Percentiles rank a stretch among this genome's conserved stretches.
Conservation (phyloP, 2,329 filamentous ascomycete genomes). For the Penicillium sp. region DNA sequence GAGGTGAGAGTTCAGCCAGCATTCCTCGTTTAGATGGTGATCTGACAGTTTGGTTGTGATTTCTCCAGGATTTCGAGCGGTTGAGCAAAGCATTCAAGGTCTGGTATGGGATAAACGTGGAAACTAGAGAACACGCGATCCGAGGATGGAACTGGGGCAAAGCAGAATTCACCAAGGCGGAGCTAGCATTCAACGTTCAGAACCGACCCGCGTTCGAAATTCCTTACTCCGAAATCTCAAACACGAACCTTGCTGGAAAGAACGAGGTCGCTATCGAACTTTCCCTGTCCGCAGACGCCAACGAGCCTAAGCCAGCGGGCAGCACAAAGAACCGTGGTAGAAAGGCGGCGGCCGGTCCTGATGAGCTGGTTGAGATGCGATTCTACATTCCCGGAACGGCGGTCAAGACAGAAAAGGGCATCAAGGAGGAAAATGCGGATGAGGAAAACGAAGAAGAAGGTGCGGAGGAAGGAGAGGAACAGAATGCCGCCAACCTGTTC, state of each 20-base stretch:
- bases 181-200: constrained; percentile 94
- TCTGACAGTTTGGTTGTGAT: constrained; percentile 1
- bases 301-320: constrained; percentile 73
- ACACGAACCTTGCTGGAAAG: constrained; percentile 95
- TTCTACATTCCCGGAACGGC: constrained; percentile 97
- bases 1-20: constrained; percentile 58
- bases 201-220: constrained; percentile 97
- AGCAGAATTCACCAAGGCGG: constrained; percentile 92
- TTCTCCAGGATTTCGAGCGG: constrained; percentile 81
- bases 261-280: constrained; percentile 98
- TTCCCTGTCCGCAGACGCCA: constrained; percentile 74
- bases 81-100: constrained; percentile 93
- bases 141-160: constrained; percentile 99
- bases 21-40: not conserved
- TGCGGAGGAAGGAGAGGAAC: constrained; percentile 76
- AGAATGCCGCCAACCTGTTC: constrained; percentile 95
- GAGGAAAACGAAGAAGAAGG: constrained; percentile 63
- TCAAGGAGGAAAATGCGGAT: constrained; percentile 64
- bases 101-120: constrained; percentile 93
- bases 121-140: constrained; percentile 90
- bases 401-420: constrained; percentile 70
- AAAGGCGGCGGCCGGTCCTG: constrained; percentile 85
- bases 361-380: constrained; percentile 97
- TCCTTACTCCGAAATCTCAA: constrained; percentile 95
- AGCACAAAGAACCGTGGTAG: constrained; percentile 75